Base-by-base conservation (phyloP, 495 filamentous ascomycete genomes). In the Penicillium canariense region DNA sequence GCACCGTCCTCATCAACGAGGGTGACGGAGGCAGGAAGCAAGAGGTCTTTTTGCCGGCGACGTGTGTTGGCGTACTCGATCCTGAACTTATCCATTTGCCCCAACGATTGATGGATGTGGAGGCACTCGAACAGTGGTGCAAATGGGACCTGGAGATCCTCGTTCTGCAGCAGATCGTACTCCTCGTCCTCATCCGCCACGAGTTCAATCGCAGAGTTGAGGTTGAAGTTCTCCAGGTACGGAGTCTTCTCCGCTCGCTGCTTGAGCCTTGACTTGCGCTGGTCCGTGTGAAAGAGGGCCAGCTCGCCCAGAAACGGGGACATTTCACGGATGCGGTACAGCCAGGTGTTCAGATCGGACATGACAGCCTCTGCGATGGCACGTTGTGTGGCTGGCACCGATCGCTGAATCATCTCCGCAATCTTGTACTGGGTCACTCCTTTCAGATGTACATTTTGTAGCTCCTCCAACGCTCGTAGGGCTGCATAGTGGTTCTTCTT, bases 401-500 rank as follows among this genome's bases (percentile, higher is more conserved):
- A 96, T 61, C 88, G 88, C 68, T 96, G 91, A 54, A 99, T 97
- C 78, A 96, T 83, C 50, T 96, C 89, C 22, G 95, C 95, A 50
- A 99, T 89, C 67, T 96, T 93, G 68, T 96, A 95, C 56, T 96
- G 89, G 4, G 89, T 90, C 10, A 96, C 87, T 55, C 91, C 90
- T 61, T 91, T 92, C 32, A 98, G 80, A 68, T 97, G 90, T 54
- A 97, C 91, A 75, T 95, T 96, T 63, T 97, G 94, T 23, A 99
- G 75, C 65, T 99, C 94, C 66, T 97, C 95, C 26, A 97, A 76
- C 6, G 94, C 91, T 51, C 95, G 89, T 40, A 99, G 79, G 20
- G 94, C 95, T 17, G 86, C 90, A 68, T 99, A 97, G 65, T 97
- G 94, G 56, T 91, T 94, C 72, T 96, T 96, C 68, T 86, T 91